Conservation (phyloP, 768 basidiomycete genomes). For the Crucibulum laeve region DNA sequence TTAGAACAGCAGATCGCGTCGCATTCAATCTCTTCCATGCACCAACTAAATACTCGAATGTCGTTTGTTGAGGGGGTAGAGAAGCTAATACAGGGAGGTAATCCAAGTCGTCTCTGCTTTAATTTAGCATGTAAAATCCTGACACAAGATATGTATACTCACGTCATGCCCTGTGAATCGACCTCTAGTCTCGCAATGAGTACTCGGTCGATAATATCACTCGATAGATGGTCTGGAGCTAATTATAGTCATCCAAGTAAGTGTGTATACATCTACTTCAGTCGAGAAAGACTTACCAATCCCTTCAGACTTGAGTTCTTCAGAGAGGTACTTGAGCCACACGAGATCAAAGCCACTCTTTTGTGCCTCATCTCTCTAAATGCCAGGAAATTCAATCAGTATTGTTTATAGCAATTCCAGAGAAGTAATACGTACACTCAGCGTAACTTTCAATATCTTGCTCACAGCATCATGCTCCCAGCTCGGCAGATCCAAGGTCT, state of each 20-base stretch:
- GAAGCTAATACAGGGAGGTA: constrained; percentile 71
- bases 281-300: constrained; percentile 31
- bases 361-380: constrained; percentile 55
- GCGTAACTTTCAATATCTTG: constrained; percentile 70
- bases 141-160: constrained; percentile 22
- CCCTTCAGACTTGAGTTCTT: constrained; percentile 64
- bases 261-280: constrained; percentile 3
- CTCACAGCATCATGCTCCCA: constrained; percentile 79
- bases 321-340: constrained; percentile 76
- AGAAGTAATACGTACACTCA: constrained; percentile 52
- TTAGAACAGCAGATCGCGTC: constrained; percentile 47
- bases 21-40: constrained; percentile 87
- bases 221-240: constrained; percentile 40
- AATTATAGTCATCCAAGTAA: constrained; percentile 11
- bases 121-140: background rate
- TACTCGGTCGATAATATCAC: constrained; percentile 68
- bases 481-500: constrained; percentile 46
- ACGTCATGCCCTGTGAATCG: constrained; percentile 69
- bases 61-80: constrained; percentile 72
- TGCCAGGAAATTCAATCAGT: constrained; percentile 7
- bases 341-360: constrained; percentile 62
- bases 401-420: background rate
- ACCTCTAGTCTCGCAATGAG: constrained; percentile 84
- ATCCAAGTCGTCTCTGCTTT: constrained; percentile 65
- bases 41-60: constrained; percentile 85